These are phyloP conservation scores for Stevia rebaudiana DNA, from an alignment of 140 eudicot genomes.

Conservation along the genomic window DNA sequence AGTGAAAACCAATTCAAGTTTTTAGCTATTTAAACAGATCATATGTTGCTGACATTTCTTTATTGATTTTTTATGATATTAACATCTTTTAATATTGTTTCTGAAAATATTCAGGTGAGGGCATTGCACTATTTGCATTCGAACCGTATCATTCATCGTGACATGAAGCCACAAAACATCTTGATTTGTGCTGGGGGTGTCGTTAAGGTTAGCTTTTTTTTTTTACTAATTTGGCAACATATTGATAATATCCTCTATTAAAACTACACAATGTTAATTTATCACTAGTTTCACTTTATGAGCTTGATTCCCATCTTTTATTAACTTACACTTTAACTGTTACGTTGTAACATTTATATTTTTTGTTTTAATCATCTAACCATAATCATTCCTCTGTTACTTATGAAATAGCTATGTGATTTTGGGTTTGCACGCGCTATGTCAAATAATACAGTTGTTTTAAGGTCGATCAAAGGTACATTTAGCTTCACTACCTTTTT, in stretches of 20 bases:
- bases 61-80: not conserved
- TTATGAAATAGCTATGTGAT: slow-evolving; percentile 81
- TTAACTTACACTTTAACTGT: not conserved
- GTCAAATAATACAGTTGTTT: slow-evolving; percentile 95
- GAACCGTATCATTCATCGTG: slow-evolving; percentile 93
- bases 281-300: not conserved
- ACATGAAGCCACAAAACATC: slow-evolving; percentile 98
- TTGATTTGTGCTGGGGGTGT: slow-evolving; percentile 86
- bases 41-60: slow-evolving; percentile 7
- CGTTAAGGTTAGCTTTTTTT: slow-evolving; percentile 57
- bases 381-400: slow-evolving; percentile 9
- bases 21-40: slow-evolving; percentile 7
- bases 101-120: slow-evolving; percentile 55
- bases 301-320: not conserved
- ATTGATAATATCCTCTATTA: not conserved
- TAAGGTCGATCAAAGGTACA: slow-evolving; percentile 93
- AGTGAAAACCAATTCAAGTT: not conserved
- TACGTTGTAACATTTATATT: not conserved
- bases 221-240: not conserved
- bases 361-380: slow-evolving; percentile 4
- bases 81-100: slow-evolving; percentile 1
- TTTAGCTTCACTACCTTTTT: slow-evolving; percentile 2
- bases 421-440: slow-evolving; percentile 99
- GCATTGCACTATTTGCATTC: slow-evolving; percentile 96
- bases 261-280: not conserved